Base-by-base conservation (phyloP, 2,329 filamentous ascomycete species). In the Hypoxylon sp. region DNA sequence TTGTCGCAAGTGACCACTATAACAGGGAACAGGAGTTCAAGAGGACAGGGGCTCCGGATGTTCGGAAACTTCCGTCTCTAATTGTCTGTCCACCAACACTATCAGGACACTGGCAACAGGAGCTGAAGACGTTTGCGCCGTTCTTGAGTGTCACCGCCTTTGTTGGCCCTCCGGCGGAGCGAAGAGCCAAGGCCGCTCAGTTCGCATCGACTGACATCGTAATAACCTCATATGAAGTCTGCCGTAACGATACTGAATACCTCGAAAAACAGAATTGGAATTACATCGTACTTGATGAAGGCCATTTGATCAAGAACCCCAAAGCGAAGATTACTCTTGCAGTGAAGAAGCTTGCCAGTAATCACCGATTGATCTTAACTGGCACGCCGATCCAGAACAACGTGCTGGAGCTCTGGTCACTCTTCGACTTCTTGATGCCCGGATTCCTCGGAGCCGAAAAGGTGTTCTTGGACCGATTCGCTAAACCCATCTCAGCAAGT, bases 351-450 rank as follows among this genome's bases (percentile, higher is more conserved):
- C 86, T 99, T 35, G 82, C 89, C 5, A 97, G 94, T 78, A 98
- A 99, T 74, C 97, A 99, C 78, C 92, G 96, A 19, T 87, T 99
- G 53, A 99, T 99, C 73, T 87, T 99, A 3, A 99, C 96, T 0
- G 96, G 96, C 44, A 99, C 96, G 1, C 96, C 96, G 0, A 98
- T 98, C 72, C 95, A 98, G 80, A 98, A 98, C 80, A 98, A 98
- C 72, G 95, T 99, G 1, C 83, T 99, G 53, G 95, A 99, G 78
- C 85, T 99, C 3, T 99, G 95, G 95, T 98, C 95, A 0, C 86
- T 99, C 3, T 99, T 99, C 78, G 96, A 99, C 81, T 99, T 99
- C 83, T 85, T 99, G 67, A 99, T 99, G 96, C 96, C 97, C 2
- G 97, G 96, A 1, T 99, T 99, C 84, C 85, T 99, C 6, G 96